Percentiles rank a stretch among this genome's conserved stretches.
Conservation (phyloP, 2,329 filamentous ascomycete genomes). For the Fusarium caatingaense region DNA sequence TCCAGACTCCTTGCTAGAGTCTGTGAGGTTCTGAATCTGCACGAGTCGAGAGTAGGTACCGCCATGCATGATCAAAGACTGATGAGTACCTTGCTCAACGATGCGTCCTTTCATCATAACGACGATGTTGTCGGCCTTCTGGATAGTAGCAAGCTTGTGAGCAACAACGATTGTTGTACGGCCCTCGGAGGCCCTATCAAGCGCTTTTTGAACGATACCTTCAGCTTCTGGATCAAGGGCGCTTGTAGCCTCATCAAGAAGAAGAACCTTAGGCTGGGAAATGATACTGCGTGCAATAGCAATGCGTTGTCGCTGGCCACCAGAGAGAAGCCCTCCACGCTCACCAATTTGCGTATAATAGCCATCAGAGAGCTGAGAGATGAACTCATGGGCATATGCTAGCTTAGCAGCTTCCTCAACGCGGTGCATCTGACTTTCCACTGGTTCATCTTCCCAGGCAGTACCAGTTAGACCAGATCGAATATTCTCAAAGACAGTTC, state of each 20-base stretch:
- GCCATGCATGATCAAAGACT: slow-evolving; percentile 60
- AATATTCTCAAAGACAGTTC: neutral
- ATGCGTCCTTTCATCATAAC: slow-evolving; percentile 68
- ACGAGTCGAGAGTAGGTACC: slow-evolving; percentile 63
- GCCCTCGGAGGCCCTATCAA: slow-evolving; percentile 62
- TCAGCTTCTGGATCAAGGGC: slow-evolving; percentile 58
- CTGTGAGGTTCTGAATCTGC: slow-evolving; percentile 47
- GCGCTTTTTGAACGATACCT: slow-evolving; percentile 63
- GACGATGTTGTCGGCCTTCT: slow-evolving; percentile 56
- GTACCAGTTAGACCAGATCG: neutral
- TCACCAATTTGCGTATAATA: neutral
- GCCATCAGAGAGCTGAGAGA: neutral
- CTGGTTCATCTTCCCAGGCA: neutral
- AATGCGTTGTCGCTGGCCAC: neutral
- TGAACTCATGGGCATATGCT: neutral
- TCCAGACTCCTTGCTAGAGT: neutral
- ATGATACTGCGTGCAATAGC: neutral
- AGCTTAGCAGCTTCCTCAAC: neutral
- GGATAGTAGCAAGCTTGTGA: slow-evolving; percentile 63
- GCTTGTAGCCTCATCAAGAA: slow-evolving; percentile 75
- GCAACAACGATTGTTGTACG: slow-evolving; percentile 70
- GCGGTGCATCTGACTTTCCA: neutral
- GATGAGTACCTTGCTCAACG: slow-evolving; percentile 65
- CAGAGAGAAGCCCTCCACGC: neutral
- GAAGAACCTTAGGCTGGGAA: slow-evolving; percentile 55